Base-by-base conservation (phyloP, 2,329 filamentous ascomycete genomes). In the Penicillium sp. region DNA sequence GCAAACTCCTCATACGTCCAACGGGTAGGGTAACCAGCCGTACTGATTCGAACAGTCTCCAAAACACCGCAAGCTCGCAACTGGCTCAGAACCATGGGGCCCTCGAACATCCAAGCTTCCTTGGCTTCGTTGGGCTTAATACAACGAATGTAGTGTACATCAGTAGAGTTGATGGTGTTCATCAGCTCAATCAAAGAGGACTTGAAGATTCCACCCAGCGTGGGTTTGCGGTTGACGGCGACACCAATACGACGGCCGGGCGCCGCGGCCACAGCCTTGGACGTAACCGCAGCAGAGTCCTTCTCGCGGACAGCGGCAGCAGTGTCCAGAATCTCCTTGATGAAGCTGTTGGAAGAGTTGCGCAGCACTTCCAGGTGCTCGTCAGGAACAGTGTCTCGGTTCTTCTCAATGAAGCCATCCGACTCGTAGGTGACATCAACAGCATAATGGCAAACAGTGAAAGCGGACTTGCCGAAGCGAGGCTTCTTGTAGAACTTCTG, bases 1-100 rank as follows among this genome's bases (percentile, higher is more conserved):
- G 95, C 95, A 78, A 99, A 99, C 76, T 99, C 95, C 75, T 99
- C 95, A 75, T 97, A 99, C 0, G 95, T 98, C 96, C 95, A 99
- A 76, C 95, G 86, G 50, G 95, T 98, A 17, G 95, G 95, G 75
- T 99, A 99, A 65, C 95, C 95, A 66, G 95, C 95, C 76, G 91
- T 96, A 81, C 93, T 97, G 79, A 99, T 99, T 75, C 95, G 89
- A 60, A 99, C 95, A 4, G 95, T 99, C 81, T 99, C 95, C 61
- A 99, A 86, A 40, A 99, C 96, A 93, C 95, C 95, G 81, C 95
- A 99, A 80, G 95, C 95, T 79, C 96, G 89, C 72, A 99, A 84
- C 79, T 99, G 95, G 79, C 92, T 97, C 64, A 99, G 86, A 69
- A 99, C 95, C 95, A 99, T 99, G 3, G 96, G 95, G 0, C 95